Evolutionary conservation across 2,329 filamentous ascomycete species (phyloP).

Genomic region (Hypoxylon rubiginosum): DNA sequence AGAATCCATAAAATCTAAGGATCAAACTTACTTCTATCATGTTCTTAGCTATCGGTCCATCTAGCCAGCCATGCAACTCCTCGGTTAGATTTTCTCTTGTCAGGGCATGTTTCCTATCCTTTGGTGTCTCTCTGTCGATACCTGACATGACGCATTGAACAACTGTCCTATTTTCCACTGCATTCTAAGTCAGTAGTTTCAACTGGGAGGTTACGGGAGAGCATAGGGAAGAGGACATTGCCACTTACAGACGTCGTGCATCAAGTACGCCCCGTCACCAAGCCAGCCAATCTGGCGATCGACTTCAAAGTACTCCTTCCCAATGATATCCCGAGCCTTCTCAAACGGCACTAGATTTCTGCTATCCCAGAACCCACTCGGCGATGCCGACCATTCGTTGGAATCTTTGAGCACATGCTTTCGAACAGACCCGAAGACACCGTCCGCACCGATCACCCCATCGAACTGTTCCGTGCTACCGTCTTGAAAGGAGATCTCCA

Average conservation of each 20-base stretch:
- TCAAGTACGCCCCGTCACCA: slow-evolving; percentile 18
- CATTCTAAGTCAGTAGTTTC: too few relatives aligned
- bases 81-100: slow-evolving; percentile 8
- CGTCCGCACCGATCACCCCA: slow-evolving; percentile 26
- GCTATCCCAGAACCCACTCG: slow-evolving; percentile 18
- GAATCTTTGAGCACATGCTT: slow-evolving; percentile 9
- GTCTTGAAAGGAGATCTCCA: slow-evolving; percentile 13
- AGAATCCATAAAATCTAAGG: not conserved
- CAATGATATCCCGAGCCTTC: slow-evolving; percentile 6
- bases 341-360: slow-evolving; percentile 10
- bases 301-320: slow-evolving; percentile 4
- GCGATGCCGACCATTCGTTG: not conserved
- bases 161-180: slow-evolving; percentile 18
- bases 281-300: slow-evolving; percentile 13
- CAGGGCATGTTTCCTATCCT: slow-evolving; percentile 4
- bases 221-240: too few relatives aligned
- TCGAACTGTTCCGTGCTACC: slow-evolving; percentile 8
- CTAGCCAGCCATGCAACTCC: slow-evolving; percentile 1
- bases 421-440: slow-evolving; percentile 19
- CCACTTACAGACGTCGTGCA: slow-evolving; percentile 13
- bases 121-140: slow-evolving; percentile 15
- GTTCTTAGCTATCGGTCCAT: slow-evolving; percentile 12
- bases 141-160: slow-evolving; percentile 21
- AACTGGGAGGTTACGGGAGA: too few relatives aligned
- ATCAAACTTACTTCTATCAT: slow-evolving; percentile 7